Conservation (phyloP, 352 stramenopile genomes). For the Globisporangium camurandrum region DNA sequence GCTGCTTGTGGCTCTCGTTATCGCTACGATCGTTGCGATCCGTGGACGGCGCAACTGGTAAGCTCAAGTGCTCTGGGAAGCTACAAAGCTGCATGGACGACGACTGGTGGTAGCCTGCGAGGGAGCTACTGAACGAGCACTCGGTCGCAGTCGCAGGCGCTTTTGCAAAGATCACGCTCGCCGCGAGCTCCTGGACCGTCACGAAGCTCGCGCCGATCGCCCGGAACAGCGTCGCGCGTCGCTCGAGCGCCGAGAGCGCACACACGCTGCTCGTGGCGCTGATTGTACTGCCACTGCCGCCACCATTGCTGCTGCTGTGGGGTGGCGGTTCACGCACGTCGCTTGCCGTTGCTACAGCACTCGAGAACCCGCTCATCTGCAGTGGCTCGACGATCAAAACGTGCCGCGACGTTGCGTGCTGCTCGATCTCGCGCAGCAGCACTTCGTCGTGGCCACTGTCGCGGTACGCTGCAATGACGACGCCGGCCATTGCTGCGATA, state of each 20-base stretch:
- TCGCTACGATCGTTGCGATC: slow-evolving; percentile 12
- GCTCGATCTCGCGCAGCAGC: slow-evolving; percentile 50
- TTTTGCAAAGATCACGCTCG: slow-evolving; percentile 80
- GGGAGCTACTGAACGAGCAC: slow-evolving; percentile 53
- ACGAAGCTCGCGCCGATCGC: slow-evolving; percentile 59
- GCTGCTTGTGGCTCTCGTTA: too few relatives aligned
- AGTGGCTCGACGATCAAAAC: slow-evolving; percentile 60
- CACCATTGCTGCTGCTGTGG: neutral
- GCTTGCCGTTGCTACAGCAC: slow-evolving; percentile 36
- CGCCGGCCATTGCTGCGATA: slow-evolving; percentile 61
- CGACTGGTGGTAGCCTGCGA: slow-evolving; percentile 40
- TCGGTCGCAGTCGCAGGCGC: slow-evolving; percentile 41
- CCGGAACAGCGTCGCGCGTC: slow-evolving; percentile 50
- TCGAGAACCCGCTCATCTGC: slow-evolving; percentile 46
- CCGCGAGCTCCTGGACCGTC: slow-evolving; percentile 74
- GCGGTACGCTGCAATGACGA: slow-evolving; percentile 58
- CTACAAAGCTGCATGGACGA: slow-evolving; percentile 48
- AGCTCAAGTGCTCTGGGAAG: slow-evolving; percentile 64
- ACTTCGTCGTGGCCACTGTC: slow-evolving; percentile 39
- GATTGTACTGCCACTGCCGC: too few relatives aligned
- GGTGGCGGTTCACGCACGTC: slow-evolving; percentile 24
- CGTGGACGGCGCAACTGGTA: slow-evolving; percentile 15
- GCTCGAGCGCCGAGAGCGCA: slow-evolving; percentile 29
- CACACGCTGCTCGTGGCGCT: neutral
- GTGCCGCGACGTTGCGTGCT: slow-evolving; percentile 30